Conservation (phyloP, 73 alveolate genomes). For the Paramecium sonneborni region DNA sequence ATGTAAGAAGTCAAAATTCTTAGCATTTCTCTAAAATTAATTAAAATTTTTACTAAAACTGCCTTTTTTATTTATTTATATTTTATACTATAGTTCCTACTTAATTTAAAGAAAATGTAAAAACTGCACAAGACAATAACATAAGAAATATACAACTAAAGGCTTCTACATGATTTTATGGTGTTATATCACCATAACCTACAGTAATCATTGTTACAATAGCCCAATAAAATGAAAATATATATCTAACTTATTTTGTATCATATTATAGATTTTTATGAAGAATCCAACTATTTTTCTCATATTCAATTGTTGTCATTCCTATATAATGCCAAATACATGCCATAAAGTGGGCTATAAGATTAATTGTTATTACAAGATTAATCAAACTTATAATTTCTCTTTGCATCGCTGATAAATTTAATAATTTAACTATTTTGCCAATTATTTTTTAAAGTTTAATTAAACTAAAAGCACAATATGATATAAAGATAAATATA, state of each 20-base stretch:
- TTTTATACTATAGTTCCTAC: not conserved
- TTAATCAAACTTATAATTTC: not conserved
- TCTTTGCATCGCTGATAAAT: not conserved
- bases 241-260: not conserved
- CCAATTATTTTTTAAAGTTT: not conserved
- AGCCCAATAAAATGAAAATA: constrained; percentile 77
- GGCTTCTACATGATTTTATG: constrained; percentile 71
- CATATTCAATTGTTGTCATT: not conserved
- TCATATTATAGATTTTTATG: not conserved
- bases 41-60: not conserved
- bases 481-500: not conserved
- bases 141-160: constrained; percentile 13
- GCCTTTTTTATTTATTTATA: not conserved
- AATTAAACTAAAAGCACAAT: not conserved
- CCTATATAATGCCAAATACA: constrained; percentile 63
- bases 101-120: not conserved
- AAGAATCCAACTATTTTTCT: constrained; percentile 27
- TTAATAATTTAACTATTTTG: not conserved
- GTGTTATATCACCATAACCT: constrained; percentile 92
- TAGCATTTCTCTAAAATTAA: not conserved
- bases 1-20: not conserved
- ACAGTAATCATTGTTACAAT: constrained; percentile 85
- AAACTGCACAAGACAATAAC: not conserved
- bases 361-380: not conserved
- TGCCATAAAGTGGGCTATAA: constrained; percentile 60